Base-by-base conservation (phyloP, 1,284 basidiomycete genomes). In the Cryptococcus floricola region DNA sequence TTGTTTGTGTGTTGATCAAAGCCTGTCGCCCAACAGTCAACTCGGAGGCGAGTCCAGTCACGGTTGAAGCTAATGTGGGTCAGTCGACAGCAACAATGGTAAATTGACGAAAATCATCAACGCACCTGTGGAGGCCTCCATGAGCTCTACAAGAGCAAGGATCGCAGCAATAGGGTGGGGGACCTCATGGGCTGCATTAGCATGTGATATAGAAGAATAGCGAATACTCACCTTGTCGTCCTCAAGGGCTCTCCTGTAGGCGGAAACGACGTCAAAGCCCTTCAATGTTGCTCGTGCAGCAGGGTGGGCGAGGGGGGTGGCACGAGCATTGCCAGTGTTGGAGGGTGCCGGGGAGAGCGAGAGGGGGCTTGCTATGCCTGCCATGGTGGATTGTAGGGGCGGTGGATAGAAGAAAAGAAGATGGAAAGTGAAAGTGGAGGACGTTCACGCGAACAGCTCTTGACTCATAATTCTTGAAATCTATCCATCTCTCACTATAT, bases 101-200 rank as follows among this genome's bases (percentile, higher is more conserved):
- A 44, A 39, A 23, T 3, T 25, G 18, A 31, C 8, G 19, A 34
- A 44, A 34, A 45, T 28, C 1, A n/a, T 25, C 10, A 12, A 52
- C 69, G 50, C 8, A 77, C 77, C 72, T 5, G 71, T 73, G 1
- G 76, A 77, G 16, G 71, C 62, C 52, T 75, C 74, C 61, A 78
- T 75, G 28, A 77, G 59, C 58, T 76, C 70, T 3, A 75, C 74
- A 1, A 78, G 61, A 14, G 77, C 73, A 5, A 76, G 59, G 52
- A 78, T 77, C n/a, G 77, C 77, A 27, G 77, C 77, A 16, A 78
- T 68, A 46, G 77, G 77, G 53, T 76, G 76, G 18, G 76, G 75
- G 19, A 69, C 60, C 69, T 66, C 19, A 44, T 31, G 13, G n/a
- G 42, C 12, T 13, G 48, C 18, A 42, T 54, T n/a, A 45, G 44